Evolutionary conservation across 305 asterid species (phyloP).

Genomic region (Solanum hybrid): DNA sequence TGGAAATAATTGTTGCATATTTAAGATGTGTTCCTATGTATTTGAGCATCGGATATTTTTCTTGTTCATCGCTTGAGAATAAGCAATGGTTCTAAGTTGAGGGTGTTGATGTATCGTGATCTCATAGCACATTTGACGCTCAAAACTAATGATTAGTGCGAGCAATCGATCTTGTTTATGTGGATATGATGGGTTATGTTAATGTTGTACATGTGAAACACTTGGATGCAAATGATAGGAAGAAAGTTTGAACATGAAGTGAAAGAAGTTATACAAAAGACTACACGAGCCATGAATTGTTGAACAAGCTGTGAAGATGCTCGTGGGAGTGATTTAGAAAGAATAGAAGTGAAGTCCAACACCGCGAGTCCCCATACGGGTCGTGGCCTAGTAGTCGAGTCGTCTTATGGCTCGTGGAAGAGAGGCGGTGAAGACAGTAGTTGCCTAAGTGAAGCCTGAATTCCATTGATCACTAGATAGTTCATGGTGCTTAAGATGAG

Average conservation of each 20-base stretch:
- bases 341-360: neutral
- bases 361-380: neutral
- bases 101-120: too few species aligned
- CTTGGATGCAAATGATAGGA: neutral
- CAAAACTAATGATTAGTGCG: too few species aligned
- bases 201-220: neutral
- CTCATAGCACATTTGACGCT: neutral
- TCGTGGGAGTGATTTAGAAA: neutral
- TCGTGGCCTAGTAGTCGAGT: neutral
- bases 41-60: too few species aligned
- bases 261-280: neutral
- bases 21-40: too few species aligned
- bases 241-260: neutral
- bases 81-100: too few species aligned
- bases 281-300: too few species aligned
- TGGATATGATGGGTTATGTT: neutral
- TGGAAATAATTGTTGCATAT: too few species aligned
- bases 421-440: neutral
- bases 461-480: neutral
- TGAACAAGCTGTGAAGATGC: neutral
- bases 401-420: neutral
- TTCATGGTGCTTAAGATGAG: neutral
- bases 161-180: neutral
- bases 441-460: neutral
- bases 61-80: too few species aligned